Evolutionary conservation across 257 asterid species (phyloP), one percentile per base, ranked within the genome.

Genomic region (Penstemon davidsonii): DNA sequence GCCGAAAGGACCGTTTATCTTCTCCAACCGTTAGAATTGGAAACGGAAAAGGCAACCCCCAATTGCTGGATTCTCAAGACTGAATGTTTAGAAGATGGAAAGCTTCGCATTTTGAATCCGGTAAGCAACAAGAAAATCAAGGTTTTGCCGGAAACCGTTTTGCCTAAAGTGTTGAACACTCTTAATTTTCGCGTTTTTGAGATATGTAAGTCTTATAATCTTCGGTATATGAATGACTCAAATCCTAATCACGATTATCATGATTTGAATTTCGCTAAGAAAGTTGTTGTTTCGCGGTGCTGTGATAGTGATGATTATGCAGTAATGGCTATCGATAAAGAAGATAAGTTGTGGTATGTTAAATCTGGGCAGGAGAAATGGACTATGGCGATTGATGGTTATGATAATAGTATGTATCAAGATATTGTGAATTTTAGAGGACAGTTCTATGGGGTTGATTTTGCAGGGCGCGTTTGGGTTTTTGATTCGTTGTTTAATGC

Each of bases 1-100:
- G 13, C 56, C n/a, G 76, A 71, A 53, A 62, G 64, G 19, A 71
- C 59, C 37, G 78, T 74, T 38, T 74, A 67, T 33, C 73, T 68
- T 15, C 56, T 73, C 50, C 61, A 74, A 7, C 8, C 2, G 19
- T 52, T 62, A 5, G 13, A 44, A 4, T 3, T 19, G 8, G 37
- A n/a, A 12, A 9, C 53, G 6, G 10, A 46, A 6, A 46, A 25
- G 33, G 33, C 33, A 25, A 25, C 2, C 33, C 68, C 62, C 39
- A 51, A 4, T 8, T 52, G 41, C 60, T 74, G 70, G 73, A 8
- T 74, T 25, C 55, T 67, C 1, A 74, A 67, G 42, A n/a, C 54
- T 8, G 73, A 67, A n/a, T 13, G 18, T 0, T 13, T n/a, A 3
- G 4, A 6, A 0, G 19, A 60, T 11, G 78, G 74, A 3, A 74